These are phyloP conservation scores for Fusarium verticillioides DNA, from an alignment of 2,329 filamentous ascomycete species.

Conservation along the genomic window DNA sequence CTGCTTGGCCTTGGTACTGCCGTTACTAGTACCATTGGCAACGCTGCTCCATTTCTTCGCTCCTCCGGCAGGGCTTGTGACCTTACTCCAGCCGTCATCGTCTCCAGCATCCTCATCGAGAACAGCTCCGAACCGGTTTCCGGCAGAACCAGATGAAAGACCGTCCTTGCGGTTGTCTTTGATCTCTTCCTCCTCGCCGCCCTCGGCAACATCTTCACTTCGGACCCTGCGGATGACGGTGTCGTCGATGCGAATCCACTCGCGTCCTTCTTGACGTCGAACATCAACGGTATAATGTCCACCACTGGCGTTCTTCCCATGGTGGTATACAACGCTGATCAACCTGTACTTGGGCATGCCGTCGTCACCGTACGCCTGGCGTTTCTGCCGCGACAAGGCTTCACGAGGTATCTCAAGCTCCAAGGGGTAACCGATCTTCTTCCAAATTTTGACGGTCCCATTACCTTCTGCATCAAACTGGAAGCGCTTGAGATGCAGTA, in stretches of 20 bases:
- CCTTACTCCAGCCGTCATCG: constrained; percentile 86
- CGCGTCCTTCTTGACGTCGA: constrained; percentile 89
- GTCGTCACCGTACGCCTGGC: constrained; percentile 70
- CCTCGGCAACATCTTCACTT: constrained; percentile 89
- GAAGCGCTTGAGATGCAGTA: constrained; percentile 96
- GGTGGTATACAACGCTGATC: constrained; percentile 93
- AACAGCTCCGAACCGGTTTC: constrained; percentile 80
- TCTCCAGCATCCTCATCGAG: constrained; percentile 75
- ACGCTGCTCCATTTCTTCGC: constrained; percentile 78
- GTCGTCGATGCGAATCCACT: constrained; percentile 97
- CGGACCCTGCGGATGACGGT: constrained; percentile 87
- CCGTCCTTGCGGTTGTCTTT: constrained; percentile 61
- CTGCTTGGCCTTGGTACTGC: constrained; percentile 67
- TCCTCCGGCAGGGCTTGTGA: constrained; percentile 67
- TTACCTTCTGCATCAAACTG: constrained; percentile 85
- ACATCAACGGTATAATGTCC: constrained; percentile 99
- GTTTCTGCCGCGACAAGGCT: constrained; percentile 80
- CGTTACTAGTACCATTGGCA: constrained; percentile 71
- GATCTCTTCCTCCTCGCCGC: constrained; percentile 79
- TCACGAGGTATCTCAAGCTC: constrained; percentile 95
- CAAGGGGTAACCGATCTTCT: constrained; percentile 94
- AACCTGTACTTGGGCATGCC: constrained; percentile 85
- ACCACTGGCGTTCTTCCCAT: constrained; percentile 94
- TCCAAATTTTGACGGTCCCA: constrained; percentile 97
- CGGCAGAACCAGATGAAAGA: constrained; percentile 53